Evolutionary conservation across 306 rosid species (phyloP).

Genomic region (Rubus parviflorus): DNA sequence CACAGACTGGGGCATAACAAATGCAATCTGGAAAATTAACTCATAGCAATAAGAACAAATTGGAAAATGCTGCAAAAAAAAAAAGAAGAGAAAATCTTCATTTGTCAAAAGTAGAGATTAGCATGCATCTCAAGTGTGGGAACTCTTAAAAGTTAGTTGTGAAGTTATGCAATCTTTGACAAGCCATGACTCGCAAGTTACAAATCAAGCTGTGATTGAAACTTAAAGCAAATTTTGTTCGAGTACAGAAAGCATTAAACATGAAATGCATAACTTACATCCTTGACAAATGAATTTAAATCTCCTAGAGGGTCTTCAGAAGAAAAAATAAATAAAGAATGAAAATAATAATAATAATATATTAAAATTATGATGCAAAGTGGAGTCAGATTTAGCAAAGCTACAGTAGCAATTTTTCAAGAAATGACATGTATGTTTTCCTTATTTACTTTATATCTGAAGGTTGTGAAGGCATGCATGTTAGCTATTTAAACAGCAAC

Average conservation of each 20-base stretch:
- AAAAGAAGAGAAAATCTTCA: not conserved
- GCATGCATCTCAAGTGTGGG: conserved; percentile 6
- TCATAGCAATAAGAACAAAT: not conserved
- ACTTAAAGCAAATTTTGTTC: not conserved
- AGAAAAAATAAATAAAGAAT: not conserved
- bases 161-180: not conserved
- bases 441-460: not conserved
- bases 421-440: not conserved
- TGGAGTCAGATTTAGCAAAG: not conserved
- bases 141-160: not conserved
- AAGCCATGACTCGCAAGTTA: not conserved
- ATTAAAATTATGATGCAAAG: not conserved
- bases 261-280: not conserved
- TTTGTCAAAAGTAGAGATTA: not conserved
- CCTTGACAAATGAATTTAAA: not conserved
- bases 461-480: conserved; percentile 8
- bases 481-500: not conserved
- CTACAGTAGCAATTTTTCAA: not conserved
- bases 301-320: not conserved
- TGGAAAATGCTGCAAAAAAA: not conserved
- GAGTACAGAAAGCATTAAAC: not conserved
- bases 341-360: too few relatives aligned
- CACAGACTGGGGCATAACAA: not conserved
- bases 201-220: not conserved
- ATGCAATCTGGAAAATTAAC: not conserved